Evolutionary conservation across 2,329 filamentous ascomycete genomes (phyloP).

Genomic region (Fusarium xylarioides): DNA sequence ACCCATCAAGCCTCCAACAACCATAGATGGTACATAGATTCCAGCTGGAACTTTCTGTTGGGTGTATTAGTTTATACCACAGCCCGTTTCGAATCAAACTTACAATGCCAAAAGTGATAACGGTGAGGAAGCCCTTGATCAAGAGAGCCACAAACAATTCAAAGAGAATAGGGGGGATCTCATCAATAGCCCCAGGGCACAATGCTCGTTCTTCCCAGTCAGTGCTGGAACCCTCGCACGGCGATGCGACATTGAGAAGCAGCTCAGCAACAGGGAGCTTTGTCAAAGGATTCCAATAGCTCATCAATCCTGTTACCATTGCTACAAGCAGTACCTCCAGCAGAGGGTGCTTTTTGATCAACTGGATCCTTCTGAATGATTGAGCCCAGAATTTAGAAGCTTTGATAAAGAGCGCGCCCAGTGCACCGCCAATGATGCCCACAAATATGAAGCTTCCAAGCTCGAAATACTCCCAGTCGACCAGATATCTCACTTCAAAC

Average conservation of each 20-base stretch:
- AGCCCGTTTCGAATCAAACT: conserved; percentile 43
- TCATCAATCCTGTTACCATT: conserved; percentile 80
- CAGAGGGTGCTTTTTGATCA: conserved; percentile 85
- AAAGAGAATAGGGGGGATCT: conserved; percentile 80
- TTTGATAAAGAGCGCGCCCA: conserved; percentile 96
- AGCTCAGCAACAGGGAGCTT: conserved; percentile 91
- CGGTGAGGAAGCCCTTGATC: conserved; percentile 88
- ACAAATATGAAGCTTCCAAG: conserved; percentile 85
- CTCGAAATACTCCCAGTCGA: conserved; percentile 96
- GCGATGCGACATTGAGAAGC: conserved; percentile 87
- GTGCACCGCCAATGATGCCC: conserved; percentile 82
- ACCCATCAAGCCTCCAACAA: conserved; percentile 91
- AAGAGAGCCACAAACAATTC: conserved; percentile 82
- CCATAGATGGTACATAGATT: conserved; percentile 99
- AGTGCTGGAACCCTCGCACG: conserved; percentile 77
- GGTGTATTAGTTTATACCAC: conserved; percentile 26
- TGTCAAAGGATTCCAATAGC: conserved; percentile 94
- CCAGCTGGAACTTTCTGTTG: conserved; percentile 86
- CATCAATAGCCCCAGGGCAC: conserved; percentile 75
- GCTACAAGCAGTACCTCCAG: conserved; percentile 91
- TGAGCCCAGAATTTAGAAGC: conserved; percentile 90
- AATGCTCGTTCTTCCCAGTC: conserved; percentile 74
- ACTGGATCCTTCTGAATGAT: conserved; percentile 80
- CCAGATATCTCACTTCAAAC: conserved; percentile 90
- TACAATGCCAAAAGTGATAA: conserved; percentile 89